Evolutionary conservation across 768 basidiomycete species (phyloP).

Genomic region (Mycena kentingensis): DNA sequence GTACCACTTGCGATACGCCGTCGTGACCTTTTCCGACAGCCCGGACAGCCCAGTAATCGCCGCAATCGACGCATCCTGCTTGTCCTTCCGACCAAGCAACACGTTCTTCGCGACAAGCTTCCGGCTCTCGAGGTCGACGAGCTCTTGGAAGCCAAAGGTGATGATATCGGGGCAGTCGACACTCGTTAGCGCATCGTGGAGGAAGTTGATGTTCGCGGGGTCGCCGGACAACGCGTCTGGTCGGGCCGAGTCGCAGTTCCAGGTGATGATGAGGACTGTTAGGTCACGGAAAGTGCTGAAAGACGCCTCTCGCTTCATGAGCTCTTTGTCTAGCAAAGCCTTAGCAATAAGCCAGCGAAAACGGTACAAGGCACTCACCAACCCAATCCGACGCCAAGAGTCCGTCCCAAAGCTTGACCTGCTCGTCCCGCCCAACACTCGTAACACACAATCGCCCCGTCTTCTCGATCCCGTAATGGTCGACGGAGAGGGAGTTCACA

Average conservation of each 20-base stretch:
- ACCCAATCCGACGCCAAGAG: constrained; percentile 83
- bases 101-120: constrained; percentile 93
- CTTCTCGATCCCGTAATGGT: constrained; percentile 74
- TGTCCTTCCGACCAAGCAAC: constrained; percentile 75
- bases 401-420: constrained; percentile 86
- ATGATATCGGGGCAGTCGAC: constrained; percentile 85
- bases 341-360: constrained; percentile 1
- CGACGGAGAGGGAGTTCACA: constrained; percentile 64
- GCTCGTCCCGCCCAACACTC: constrained; percentile 75
- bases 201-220: constrained; percentile 74
- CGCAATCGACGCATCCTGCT: constrained; percentile 46
- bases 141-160: constrained; percentile 92
- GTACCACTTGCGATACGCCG: constrained; percentile 87
- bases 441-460: constrained; percentile 68
- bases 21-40: constrained; percentile 81
- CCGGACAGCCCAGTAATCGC: constrained; percentile 41
- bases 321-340: constrained; percentile 60
- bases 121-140: constrained; percentile 92
- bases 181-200: constrained; percentile 74
- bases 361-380: constrained; percentile 51
- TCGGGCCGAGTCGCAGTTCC: constrained; percentile 90
- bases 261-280: constrained; percentile 79
- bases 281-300: constrained; percentile 82
- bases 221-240: constrained; percentile 71
- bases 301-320: constrained; percentile 70